phyloP scores from a whole-genome alignment of 176 grass and related monocot genomes.

The Oryza longistaminata region DNA sequence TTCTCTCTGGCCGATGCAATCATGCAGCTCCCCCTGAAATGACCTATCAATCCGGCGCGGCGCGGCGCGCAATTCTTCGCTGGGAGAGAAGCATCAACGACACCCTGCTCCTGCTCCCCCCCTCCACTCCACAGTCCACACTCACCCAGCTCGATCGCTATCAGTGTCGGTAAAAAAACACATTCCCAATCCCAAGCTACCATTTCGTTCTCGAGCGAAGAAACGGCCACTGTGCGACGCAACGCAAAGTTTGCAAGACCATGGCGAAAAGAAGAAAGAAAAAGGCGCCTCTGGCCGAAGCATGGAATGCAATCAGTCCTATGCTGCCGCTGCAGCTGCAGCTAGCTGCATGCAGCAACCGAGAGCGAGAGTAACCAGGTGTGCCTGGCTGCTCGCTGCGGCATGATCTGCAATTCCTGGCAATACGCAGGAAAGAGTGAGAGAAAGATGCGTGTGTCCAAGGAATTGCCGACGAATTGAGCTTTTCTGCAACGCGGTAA shows the following conservation, averaged over 20 bases:
- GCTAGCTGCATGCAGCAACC: background rate
- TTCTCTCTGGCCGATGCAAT: conserved; percentile 65
- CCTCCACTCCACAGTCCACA: background rate
- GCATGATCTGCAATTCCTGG: background rate
- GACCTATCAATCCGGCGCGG: conserved; percentile 41
- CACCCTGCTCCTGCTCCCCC: conserved; percentile 33
- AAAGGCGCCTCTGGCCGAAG: background rate
- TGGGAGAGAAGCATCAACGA: conserved; percentile 18
- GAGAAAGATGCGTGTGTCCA: conserved; percentile 25
- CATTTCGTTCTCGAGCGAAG: conserved; percentile 45
- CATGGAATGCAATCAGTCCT: conserved; percentile 34
- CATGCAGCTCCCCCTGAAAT: conserved; percentile 52
- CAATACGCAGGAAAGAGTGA: background rate
- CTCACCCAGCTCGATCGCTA: background rate
- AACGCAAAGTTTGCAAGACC: background rate
- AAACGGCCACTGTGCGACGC: conserved; percentile 8
- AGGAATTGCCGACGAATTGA: conserved; percentile 32
- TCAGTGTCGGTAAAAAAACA: conserved; percentile 21
- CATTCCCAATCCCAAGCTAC: conserved; percentile 42
- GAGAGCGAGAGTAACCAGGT: background rate
- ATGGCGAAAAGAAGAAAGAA: conserved; percentile 4
- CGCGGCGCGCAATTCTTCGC: conserved; percentile 25
- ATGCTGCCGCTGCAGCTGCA: background rate
- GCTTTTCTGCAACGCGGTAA: conserved; percentile 39
- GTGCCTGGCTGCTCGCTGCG: conserved; percentile 14